Evolutionary conservation across 2,329 filamentous ascomycete species (phyloP), one percentile per base, ranked within the genome.

Genomic region (Paracorniculantispora psalliotae): DNA sequence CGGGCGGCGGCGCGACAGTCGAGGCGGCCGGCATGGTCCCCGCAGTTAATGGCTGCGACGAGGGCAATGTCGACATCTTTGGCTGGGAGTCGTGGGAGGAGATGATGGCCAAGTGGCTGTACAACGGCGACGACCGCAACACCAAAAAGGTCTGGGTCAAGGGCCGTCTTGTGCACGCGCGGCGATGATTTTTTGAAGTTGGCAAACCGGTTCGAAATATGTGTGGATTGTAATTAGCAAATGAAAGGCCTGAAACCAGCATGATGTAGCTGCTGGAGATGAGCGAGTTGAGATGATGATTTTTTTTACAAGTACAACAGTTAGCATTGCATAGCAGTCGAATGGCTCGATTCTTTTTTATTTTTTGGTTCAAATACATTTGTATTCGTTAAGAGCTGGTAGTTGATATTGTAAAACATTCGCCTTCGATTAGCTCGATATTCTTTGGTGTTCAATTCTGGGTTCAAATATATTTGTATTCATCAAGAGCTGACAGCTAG

Each of bases 51-150:
- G 61, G 49, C 4, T 66, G 64, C 1, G 77, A 80, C 3, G 74
- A 75, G 1, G 86, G 88, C 0, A 85, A 87, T 49, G 91, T 97
- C 0, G 92, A 97, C 72, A 72, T 97, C 0, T 99, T 97, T 77
- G 92, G 92, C 1, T 91, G 88, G 83, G 93, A 97, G 80, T 83
- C 69, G n/a, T 96, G 90, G 91, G 84, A 88, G 41, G 91, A 97
- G 67, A 84, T 79, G 68, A 76, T 97, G 12, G 90, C 91, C 55
- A 99, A 99, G 79, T 99, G 94, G 94, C 79, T 97, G 62, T 99
- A 90, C 75, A 89, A 85, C 64, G 94, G 94, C 0, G 92, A 97
- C 77, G 94, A 97, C 74, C 80, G 93, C 65, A 97, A 97, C 72
- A 93, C 92, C 2, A 81, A 81, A 66, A 86, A 81, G 65, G 94